Base-by-base conservation (phyloP, 139 green algal genomes). In the Coelastrella sp. region DNA sequence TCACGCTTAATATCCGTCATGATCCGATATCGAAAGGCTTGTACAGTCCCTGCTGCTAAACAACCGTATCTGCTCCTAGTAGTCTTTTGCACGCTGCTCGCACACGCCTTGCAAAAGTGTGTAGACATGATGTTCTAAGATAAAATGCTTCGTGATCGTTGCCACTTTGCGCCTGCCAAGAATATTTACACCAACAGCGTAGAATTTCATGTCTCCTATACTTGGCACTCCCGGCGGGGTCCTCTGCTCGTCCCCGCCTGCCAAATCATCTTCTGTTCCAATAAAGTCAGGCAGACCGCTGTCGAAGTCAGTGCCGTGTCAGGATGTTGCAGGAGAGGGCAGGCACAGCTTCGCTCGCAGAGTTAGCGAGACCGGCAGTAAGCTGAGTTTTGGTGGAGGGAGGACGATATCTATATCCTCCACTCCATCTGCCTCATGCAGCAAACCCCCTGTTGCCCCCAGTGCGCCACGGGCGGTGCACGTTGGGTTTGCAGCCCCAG, bases 401-500 rank as follows among this genome's bases (percentile, higher is more conserved):
- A 83, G 17, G 12, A 61, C 78, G 6, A 27, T 63, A 22, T 83
- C 49, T 4, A 20, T 58, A n/a, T 83, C 78, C 49, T 83, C 24
- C 15, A 56, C 82, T 17, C 24, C 82, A 19, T 87, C 82, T 61
- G 20, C 66, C 6, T 49, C 82, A 8, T 35, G 25, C 19, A 58
- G 60, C 14, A 66, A 56, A 68, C 68, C 68, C 8, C 84, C 84
- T 66, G 84, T 73, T 58, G 84, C 15, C 27, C 84, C 66, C 82
- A 87, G n/a, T 60, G 82, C 82, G 11, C 56, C 35, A 76, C 7
- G 35, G n/a, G 57, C 49, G 8, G 63, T 88, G 20, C 49, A 56
- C 19, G 84, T 88, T 15, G 84, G 68, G 10, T 88, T 81, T 56
- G 84, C 84, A 12, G 65, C 66, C 4, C 17, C 82, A 61, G 82